Evolutionary conservation across 768 basidiomycete genomes (phyloP).

Genomic region (Mycena leptocephala): DNA sequence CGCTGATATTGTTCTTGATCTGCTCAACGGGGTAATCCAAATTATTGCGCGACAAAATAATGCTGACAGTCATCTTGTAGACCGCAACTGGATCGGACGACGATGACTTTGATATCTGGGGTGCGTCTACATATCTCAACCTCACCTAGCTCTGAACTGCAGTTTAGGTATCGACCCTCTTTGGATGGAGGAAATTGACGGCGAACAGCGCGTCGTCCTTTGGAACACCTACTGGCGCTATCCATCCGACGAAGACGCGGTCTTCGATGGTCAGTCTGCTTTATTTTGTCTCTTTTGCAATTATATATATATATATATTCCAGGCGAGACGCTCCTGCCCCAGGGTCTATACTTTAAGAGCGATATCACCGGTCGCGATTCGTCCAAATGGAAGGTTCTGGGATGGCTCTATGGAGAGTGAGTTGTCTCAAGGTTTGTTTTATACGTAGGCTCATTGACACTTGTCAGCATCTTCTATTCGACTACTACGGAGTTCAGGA

Average conservation of each 20-base stretch:
- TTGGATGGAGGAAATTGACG: conserved; percentile 37
- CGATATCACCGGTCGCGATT: conserved; percentile 41
- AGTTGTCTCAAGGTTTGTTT: not conserved
- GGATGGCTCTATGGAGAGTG: conserved; percentile 42
- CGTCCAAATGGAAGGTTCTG: conserved; percentile 36
- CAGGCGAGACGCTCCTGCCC: conserved; percentile 40
- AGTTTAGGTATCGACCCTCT: conserved; percentile 35
- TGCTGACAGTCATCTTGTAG: not conserved
- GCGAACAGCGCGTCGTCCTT: conserved; percentile 29
- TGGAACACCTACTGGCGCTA: conserved; percentile 42
- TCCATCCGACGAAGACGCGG: conserved; percentile 29
- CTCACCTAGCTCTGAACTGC: not conserved
- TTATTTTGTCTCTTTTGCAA: not conserved
- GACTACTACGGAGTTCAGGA: conserved; percentile 36
- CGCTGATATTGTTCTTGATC: conserved; percentile 41
- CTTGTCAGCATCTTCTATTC: conserved; percentile 35
- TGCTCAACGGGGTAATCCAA: conserved; percentile 37
- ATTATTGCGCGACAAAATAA: not conserved
- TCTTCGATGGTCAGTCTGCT: conserved; percentile 30
- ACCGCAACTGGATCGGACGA: conserved; percentile 39
- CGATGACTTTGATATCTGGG: conserved; percentile 41
- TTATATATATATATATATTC: not conserved
- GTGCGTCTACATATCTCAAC: not conserved
- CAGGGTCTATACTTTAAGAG: conserved; percentile 44
- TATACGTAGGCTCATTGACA: not conserved